phyloP scores from a whole-genome alignment of 2,329 filamentous ascomycete species.

The Colletotrichum sansevieriae region DNA sequence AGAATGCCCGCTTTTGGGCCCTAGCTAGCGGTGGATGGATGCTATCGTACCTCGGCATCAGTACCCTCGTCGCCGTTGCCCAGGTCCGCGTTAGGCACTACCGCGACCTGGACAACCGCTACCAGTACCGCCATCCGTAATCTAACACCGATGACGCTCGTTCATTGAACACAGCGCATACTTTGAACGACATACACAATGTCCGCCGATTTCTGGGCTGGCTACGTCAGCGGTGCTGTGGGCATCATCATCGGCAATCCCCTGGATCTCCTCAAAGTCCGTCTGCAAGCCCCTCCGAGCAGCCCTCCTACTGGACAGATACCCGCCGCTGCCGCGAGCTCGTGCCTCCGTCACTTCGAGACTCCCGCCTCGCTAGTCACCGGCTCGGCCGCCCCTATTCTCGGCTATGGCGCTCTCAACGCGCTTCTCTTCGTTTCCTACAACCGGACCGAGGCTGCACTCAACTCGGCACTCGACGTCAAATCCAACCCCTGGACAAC shows the following conservation, averaged over 20 bases:
- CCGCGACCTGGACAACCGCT: slow-evolving; percentile 32
- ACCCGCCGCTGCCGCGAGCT: slow-evolving; percentile 41
- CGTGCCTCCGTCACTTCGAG: slow-evolving; percentile 51
- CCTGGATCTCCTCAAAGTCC: slow-evolving; percentile 73
- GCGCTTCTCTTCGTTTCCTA: slow-evolving; percentile 91
- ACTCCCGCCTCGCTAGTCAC: slow-evolving; percentile 59
- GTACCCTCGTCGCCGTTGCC: slow-evolving; percentile 38
- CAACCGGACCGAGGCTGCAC: slow-evolving; percentile 80
- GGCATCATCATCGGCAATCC: slow-evolving; percentile 63
- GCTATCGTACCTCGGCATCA: slow-evolving; percentile 41
- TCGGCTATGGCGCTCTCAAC: slow-evolving; percentile 92
- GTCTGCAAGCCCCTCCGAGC: slow-evolving; percentile 73
- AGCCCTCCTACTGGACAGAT: slow-evolving; percentile 32
- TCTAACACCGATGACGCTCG: background rate
- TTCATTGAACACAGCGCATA: background rate
- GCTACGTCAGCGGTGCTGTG: slow-evolving; percentile 87
- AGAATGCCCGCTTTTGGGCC: slow-evolving; percentile 43
- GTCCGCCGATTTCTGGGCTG: slow-evolving; percentile 94
- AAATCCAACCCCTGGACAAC: slow-evolving; percentile 71
- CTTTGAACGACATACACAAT: slow-evolving; percentile 57
- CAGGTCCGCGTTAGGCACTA: slow-evolving; percentile 40
- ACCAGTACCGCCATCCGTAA: slow-evolving; percentile 26
- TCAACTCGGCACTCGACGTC: slow-evolving; percentile 59
- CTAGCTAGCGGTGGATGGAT: slow-evolving; percentile 42
- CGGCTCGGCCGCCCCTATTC: slow-evolving; percentile 85